Evolutionary conservation across 1,139 yeast genomes (phyloP), one percentile per base, ranked within the genome.

Genomic region (Sugiyamaella xylanicola): DNA sequence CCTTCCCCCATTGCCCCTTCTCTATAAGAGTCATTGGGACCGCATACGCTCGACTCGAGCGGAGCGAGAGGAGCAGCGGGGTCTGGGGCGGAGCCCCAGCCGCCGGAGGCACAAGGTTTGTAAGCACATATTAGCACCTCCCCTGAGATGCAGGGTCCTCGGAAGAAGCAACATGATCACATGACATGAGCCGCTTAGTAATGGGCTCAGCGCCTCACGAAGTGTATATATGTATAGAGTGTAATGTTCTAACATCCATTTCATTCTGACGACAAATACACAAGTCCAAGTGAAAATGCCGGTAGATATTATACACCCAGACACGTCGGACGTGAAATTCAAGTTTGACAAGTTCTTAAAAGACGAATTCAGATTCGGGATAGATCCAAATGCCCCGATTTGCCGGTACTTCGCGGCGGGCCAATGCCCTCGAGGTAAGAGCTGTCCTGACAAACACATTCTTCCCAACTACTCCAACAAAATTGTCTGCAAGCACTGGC

Each of bases 401-500:
- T 92, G 99, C 68, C 87, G 87, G 58, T 85, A 79, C 67, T 93
- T 82, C 35, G 84, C 82, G 21, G 83, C 88, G 48, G 85, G 84
- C 40, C 82, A 85, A 36, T 93, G 99, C 71, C 97, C 97, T 2
- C 78, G 86, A 59, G 97, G 97, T 4, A 77, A 79, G 42, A 79
- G 81, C 55, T 93, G 99, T 69, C 95, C 95, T 25, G 85, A 89
- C 72, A 88, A 91, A 67, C 98, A 93, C 73, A 90, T 90, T 1
- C 79, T 89, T 20, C 84, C 95, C 42, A 84, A 85, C 73, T 90
- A 86, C 72, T 81, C 82, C 63, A 90, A 91, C 72, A 92, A 52
- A 53, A 84, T 86, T 55, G 99, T 93, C 16, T 93, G 99, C 71
- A 93, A 95, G 78, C 98, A 93, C 76, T 93, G 99, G 99, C 81